Conservation (phyloP, 106 monocot species). For the Phalaenopsis aphrodite region DNA sequence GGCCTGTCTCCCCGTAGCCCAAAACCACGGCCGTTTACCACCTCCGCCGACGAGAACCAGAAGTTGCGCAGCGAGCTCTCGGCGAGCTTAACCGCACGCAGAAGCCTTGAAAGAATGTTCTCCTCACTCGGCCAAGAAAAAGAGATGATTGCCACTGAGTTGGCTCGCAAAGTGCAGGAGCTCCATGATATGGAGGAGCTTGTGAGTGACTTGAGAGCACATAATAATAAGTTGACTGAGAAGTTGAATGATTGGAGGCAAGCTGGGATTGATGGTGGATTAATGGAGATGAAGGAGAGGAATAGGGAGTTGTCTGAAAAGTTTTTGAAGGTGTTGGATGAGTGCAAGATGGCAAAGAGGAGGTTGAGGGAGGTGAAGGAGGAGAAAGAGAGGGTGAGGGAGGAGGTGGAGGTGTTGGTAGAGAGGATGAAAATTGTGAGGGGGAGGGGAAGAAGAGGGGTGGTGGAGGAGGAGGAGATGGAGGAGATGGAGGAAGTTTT, state of each 20-base stretch:
- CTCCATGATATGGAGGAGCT: conserved; percentile 32
- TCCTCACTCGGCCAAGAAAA: conserved; percentile 44
- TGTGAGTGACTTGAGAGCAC: conserved; percentile 27
- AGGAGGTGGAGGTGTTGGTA: conserved; percentile 9
- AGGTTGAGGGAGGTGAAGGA: conserved; percentile 38
- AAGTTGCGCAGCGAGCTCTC: conserved; percentile 37
- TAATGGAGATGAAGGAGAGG: conserved; percentile 22
- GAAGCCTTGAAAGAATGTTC: conserved; percentile 60
- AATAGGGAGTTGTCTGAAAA: conserved; percentile 47
- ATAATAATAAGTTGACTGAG: conserved; percentile 41
- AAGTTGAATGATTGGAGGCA: conserved; percentile 26
- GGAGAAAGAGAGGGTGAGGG: conserved; percentile 24
- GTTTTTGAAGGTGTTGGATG: conserved; percentile 33
- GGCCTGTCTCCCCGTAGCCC: no score
- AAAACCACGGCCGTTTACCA: not conserved
- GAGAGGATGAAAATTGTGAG: conserved; percentile 4
- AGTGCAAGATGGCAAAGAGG: conserved; percentile 36
- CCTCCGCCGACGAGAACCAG: conserved; percentile 27
- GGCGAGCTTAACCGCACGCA: conserved; percentile 30
- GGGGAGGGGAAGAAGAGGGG: not conserved
- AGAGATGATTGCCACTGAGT: conserved; percentile 45
- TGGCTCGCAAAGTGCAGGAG: conserved; percentile 30
- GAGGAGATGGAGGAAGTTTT: not conserved
- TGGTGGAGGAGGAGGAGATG: not conserved
- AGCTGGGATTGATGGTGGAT: not conserved